Conservation (phyloP, 345 rosid genomes). For the Brassica cretica region DNA sequence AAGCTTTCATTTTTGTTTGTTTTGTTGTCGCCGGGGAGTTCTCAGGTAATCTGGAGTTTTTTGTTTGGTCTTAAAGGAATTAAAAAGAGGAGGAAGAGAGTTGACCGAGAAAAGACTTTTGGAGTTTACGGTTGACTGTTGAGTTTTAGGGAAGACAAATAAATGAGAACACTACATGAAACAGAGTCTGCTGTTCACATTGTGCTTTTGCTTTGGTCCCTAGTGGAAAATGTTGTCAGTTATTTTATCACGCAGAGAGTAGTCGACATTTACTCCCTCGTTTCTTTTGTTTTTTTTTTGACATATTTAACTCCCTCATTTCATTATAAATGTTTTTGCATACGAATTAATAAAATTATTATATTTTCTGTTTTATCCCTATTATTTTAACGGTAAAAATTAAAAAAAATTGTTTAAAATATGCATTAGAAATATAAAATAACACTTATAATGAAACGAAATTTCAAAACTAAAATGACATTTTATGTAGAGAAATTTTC, state of each 20-base stretch:
- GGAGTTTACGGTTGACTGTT: conserved; percentile 1
- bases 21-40: conserved; percentile 5
- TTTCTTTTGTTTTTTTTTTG: too few relatives aligned
- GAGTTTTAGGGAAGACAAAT: background rate
- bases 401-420: too few relatives aligned
- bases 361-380: too few relatives aligned
- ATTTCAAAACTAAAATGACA: too few relatives aligned
- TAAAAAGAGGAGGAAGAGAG: conserved; percentile 3
- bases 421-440: too few relatives aligned
- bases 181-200: conserved; percentile 1
- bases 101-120: background rate
- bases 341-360: too few relatives aligned
- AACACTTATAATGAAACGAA: too few relatives aligned
- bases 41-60: background rate
- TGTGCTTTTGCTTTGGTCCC: background rate
- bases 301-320: too few relatives aligned
- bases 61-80: background rate
- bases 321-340: too few relatives aligned
- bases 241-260: background rate
- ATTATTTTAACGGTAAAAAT: too few relatives aligned
- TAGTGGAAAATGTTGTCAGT: background rate
- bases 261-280: background rate
- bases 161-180: conserved; percentile 1
- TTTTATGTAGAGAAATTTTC: too few relatives aligned
- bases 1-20: background rate